Evolutionary conservation across 495 filamentous ascomycete genomes (phyloP).

Genomic region (Podospora anserina): DNA sequence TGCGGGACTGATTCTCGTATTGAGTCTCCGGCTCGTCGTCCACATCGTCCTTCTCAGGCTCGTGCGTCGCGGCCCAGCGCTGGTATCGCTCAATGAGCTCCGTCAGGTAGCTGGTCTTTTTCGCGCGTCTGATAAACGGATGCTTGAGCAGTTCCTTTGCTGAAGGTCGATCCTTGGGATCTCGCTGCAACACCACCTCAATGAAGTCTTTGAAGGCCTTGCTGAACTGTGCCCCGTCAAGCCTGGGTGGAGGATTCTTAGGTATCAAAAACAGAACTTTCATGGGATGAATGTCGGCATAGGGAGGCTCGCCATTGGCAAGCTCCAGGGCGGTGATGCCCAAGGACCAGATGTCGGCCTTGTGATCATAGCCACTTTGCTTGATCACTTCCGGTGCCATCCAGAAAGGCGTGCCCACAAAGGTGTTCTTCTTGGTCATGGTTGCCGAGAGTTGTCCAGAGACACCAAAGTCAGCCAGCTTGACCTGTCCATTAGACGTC

Average conservation of each 20-base stretch:
- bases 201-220: slow-evolving; percentile 94
- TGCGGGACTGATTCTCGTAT: slow-evolving; percentile 31
- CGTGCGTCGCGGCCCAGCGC: slow-evolving; percentile 74
- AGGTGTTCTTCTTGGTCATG: slow-evolving; percentile 99
- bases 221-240: slow-evolving; percentile 77
- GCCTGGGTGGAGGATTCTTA: slow-evolving; percentile 80
- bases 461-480: slow-evolving; percentile 95
- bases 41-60: slow-evolving; percentile 57
- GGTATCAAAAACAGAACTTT: slow-evolving; percentile 97
- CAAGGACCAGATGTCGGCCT: slow-evolving; percentile 99
- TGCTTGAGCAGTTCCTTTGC: slow-evolving; percentile 87
- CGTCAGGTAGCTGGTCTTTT: slow-evolving; percentile 84
- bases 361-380: slow-evolving; percentile 96
- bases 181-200: slow-evolving; percentile 77
- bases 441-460: slow-evolving; percentile 95
- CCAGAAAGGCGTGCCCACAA: slow-evolving; percentile 98
- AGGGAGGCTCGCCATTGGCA: slow-evolving; percentile 89
- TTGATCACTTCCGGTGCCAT: slow-evolving; percentile 99
- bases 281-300: slow-evolving; percentile 97
- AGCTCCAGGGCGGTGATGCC: slow-evolving; percentile 95
- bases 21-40: slow-evolving; percentile 37
- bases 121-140: slow-evolving; percentile 83
- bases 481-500: slow-evolving; percentile 86
- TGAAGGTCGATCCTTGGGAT: slow-evolving; percentile 81
- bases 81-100: slow-evolving; percentile 89